Evolutionary conservation across 495 filamentous ascomycete species (phyloP).

Genomic region (Tuber indicum): DNA sequence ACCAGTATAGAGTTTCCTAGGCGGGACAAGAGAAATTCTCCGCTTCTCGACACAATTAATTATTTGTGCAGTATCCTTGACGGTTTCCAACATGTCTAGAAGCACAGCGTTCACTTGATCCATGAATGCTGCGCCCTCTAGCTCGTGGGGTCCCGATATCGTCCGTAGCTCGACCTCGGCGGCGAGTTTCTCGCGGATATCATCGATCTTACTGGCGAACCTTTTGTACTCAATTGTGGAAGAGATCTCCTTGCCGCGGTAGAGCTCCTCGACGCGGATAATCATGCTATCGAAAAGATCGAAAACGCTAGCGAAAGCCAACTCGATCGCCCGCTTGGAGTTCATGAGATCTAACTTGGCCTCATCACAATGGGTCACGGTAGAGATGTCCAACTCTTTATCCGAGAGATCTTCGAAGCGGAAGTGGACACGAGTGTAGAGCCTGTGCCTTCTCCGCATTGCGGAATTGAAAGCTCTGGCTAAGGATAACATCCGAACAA

Average conservation of each 20-base stretch:
- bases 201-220: conserved; percentile 18
- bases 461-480: conserved; percentile 35
- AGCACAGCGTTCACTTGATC: conserved; percentile 39
- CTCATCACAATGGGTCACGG: conserved; percentile 3
- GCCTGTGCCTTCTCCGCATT: conserved; percentile 33
- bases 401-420: conserved; percentile 22
- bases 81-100: conserved; percentile 33
- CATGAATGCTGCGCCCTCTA: conserved; percentile 35
- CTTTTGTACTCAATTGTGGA: conserved; percentile 32
- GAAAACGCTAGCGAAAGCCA: conserved; percentile 14
- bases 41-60: conserved; percentile 30
- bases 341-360: conserved; percentile 1
- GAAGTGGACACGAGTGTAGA: conserved; percentile 17
- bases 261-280: conserved; percentile 29
- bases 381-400: conserved; percentile 12
- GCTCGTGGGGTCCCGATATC: conserved; percentile 19
- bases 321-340: conserved; percentile 18
- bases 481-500: conserved; percentile 28
- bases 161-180: conserved; percentile 18
- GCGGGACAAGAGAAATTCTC: conserved; percentile 26
- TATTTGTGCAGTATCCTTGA: conserved; percentile 27
- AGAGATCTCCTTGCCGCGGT: conserved; percentile 17
- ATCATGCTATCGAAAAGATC: conserved; percentile 25
- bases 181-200: conserved; percentile 16
- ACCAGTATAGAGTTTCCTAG: conserved; percentile 28